Base-by-base conservation (phyloP, 768 basidiomycete species). In the Russula dissimulans region DNA sequence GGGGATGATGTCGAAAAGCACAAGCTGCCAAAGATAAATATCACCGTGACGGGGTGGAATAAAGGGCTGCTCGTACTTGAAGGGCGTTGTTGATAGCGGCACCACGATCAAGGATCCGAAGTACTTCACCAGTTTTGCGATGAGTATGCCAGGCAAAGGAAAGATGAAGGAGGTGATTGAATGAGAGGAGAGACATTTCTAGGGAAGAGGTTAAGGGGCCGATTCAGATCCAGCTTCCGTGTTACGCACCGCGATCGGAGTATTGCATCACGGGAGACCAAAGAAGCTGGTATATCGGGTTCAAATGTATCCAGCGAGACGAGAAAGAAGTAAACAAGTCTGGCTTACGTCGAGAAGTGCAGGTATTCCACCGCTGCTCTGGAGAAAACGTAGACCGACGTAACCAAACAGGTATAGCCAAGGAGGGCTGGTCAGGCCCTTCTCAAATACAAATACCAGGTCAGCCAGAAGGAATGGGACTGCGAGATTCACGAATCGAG, bases 211-310 rank as follows among this genome's bases (percentile, higher is more conserved):
- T 57, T 38, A 55, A 57, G 12, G 43, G 8, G 62, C 7, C 18
- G 56, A 17, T 56, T 22, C 47, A 52, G 18, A 44, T 45, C 17
- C 11, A 42, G 17, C 45, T 26, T 5, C 14, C 10, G 18, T 45
- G 56, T 4, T 46, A 67, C 74, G 60, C 63, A 81, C 82, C 81
- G 67, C 86, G 75, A 69, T 95, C 91, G 0, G 89, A 90, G 70
- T 84, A 89, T 72, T 92, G 91, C 81, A 92, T 88, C 45, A 98
- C 87, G 1, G 92, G 90, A 2, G 86, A 81, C 89, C 91, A 95
- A 3, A 92, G 76, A 34, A 80, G 75, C 83, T 87, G 59, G 54
- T 48, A 50, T 46, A n/a, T 58, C 14, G 12, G 12, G 14, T 31
- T n/a, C 29, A 46, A 8, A 32, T 31, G 14, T 44, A 56, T 4